These are phyloP conservation scores for Sideroxylon spinosum DNA, from an alignment of 179 eudicot species.

Conservation along the genomic window DNA sequence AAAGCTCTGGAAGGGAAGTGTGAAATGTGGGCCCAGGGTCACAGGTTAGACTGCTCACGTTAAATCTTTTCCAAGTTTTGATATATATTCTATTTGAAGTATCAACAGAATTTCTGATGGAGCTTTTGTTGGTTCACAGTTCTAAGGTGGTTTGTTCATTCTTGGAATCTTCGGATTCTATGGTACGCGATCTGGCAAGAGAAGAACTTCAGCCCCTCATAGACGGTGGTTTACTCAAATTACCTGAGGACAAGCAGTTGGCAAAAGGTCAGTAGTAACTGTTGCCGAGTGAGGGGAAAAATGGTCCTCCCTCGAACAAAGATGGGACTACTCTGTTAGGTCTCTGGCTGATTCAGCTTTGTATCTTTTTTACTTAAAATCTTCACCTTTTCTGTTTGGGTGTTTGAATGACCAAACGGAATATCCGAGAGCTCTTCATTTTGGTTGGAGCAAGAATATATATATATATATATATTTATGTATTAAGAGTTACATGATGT, in stretches of 20 bases:
- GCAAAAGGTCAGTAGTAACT: constrained; percentile 25
- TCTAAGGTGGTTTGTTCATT: constrained; percentile 66
- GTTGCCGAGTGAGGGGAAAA: neutral
- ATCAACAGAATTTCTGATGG: neutral
- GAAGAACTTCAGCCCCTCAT: constrained; percentile 69
- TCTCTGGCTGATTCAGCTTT: neutral
- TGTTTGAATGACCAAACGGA: constrained; percentile 18
- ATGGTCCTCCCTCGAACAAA: neutral
- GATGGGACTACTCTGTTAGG: neutral
- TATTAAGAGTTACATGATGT: neutral
- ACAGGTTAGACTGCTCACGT: constrained; percentile 50
- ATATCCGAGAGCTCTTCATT: neutral
- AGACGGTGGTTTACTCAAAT: constrained; percentile 48
- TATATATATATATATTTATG: too few relatives aligned
- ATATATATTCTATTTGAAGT: neutral
- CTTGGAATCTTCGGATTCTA: constrained; percentile 56
- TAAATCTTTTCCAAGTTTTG: neutral
- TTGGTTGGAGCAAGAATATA: neutral
- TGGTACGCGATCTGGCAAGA: constrained; percentile 42
- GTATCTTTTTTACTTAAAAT: neutral
- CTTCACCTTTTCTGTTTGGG: neutral
- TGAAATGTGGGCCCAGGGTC: constrained; percentile 71
- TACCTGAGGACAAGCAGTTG: constrained; percentile 39
- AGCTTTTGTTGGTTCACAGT: constrained; percentile 31
- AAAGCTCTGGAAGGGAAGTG: constrained; percentile 67